Conservation (phyloP, 805 yeast species). For the Torulaspora indica region DNA sequence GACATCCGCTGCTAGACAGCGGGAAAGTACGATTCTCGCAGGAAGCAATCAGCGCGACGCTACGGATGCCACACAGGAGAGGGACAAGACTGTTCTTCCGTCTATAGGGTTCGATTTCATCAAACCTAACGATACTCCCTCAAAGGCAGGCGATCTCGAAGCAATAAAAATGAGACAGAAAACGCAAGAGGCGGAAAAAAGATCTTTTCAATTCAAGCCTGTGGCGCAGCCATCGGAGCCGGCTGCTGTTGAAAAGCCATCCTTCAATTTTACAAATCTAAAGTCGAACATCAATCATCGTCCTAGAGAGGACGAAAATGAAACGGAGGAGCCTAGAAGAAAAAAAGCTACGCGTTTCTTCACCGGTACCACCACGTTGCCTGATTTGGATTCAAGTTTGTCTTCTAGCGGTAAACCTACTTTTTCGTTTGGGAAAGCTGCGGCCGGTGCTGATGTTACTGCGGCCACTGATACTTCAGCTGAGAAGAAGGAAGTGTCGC, state of each 20-base stretch:
- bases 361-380: neutral
- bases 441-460: neutral
- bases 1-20: neutral
- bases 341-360: constrained; percentile 4
- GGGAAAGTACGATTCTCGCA: neutral
- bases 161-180: neutral
- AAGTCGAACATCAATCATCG: neutral
- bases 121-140: constrained; percentile 23
- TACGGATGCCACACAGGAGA: neutral
- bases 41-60: neutral
- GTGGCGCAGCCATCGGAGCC: neutral
- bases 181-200: neutral
- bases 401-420: constrained; percentile 2
- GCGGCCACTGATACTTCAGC: neutral
- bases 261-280: neutral
- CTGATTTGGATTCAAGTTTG: neutral
- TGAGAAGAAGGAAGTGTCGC: neutral
- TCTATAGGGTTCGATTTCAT: constrained; percentile 34
- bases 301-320: constrained; percentile 3
- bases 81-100: constrained; percentile 21
- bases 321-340: constrained; percentile 10
- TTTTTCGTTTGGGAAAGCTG: constrained; percentile 6
- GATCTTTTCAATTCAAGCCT: neutral
- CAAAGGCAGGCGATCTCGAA: neutral
- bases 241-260: neutral